phyloP scores from a whole-genome alignment of 2,329 filamentous ascomycete species.

The Colletotrichum liriopes region DNA sequence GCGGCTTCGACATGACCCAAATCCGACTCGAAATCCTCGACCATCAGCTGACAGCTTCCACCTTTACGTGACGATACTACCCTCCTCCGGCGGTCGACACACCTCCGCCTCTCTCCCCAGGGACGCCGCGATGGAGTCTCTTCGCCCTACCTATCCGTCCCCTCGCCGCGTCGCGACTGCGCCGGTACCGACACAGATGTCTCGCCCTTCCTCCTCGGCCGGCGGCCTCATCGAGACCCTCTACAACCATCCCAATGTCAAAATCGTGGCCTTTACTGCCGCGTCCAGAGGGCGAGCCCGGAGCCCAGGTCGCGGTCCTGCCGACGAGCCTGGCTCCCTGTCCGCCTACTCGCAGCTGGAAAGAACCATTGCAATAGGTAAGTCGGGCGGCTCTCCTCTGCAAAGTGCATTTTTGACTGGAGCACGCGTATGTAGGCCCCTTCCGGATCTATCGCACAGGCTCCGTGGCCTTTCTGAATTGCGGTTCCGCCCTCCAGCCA shows the following conservation, averaged over 20 bases:
- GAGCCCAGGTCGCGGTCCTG: slow-evolving; percentile 52
- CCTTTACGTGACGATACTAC: slow-evolving; percentile 28
- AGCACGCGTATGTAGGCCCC: slow-evolving; percentile 65
- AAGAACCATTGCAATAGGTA: slow-evolving; percentile 84
- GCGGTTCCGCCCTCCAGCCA: slow-evolving; percentile 85
- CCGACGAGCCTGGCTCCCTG: slow-evolving; percentile 73
- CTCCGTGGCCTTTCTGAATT: slow-evolving; percentile 90
- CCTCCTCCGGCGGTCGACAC: background rate
- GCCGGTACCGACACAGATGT: slow-evolving; percentile 49
- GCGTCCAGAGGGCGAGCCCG: slow-evolving; percentile 51
- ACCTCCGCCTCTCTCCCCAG: slow-evolving; percentile 4
- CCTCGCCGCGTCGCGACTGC: slow-evolving; percentile 58
- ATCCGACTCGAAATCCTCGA: slow-evolving; percentile 7
- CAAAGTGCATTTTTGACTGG: slow-evolving; percentile 32
- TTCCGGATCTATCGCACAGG: slow-evolving; percentile 90
- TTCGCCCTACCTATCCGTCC: slow-evolving; percentile 47
- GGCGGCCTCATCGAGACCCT: slow-evolving; percentile 75
- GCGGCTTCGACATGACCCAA: slow-evolving; percentile 39
- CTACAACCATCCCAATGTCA: slow-evolving; percentile 81
- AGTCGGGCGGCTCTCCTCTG: slow-evolving; percentile 46
- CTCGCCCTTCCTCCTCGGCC: slow-evolving; percentile 45
- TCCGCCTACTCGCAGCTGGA: slow-evolving; percentile 84
- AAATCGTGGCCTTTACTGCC: slow-evolving; percentile 73
- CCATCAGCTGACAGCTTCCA: slow-evolving; percentile 17
- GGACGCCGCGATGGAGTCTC: slow-evolving; percentile 40